These are phyloP conservation scores for Fusarium chaquense DNA, from an alignment of 2,329 filamentous ascomycete species.

Conservation along the genomic window DNA sequence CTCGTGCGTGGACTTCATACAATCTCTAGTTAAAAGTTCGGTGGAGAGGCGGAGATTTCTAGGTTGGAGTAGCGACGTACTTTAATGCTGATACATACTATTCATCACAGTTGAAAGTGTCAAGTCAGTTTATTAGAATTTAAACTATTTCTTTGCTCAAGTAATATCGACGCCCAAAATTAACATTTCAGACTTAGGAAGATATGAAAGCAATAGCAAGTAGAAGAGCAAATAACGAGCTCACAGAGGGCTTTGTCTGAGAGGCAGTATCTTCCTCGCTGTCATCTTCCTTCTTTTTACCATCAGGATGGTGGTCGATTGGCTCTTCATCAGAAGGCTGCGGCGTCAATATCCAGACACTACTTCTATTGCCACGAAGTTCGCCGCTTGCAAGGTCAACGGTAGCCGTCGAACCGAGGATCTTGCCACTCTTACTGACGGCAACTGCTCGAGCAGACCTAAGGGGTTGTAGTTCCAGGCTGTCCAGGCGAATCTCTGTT, in stretches of 20 bases:
- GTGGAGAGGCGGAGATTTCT: slow-evolving; percentile 10
- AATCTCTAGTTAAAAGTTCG: background rate
- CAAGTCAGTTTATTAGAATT: background rate
- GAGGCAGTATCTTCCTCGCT: slow-evolving; percentile 29
- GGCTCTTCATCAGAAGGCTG: slow-evolving; percentile 9
- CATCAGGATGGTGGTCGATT: background rate
- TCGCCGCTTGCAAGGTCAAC: slow-evolving; percentile 38
- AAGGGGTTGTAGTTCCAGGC: background rate
- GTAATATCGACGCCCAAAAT: background rate
- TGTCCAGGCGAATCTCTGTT: slow-evolving; percentile 30
- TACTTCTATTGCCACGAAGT: slow-evolving; percentile 40
- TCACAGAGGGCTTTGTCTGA: slow-evolving; percentile 5
- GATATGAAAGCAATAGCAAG: slow-evolving; percentile 22
- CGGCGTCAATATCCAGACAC: slow-evolving; percentile 28
- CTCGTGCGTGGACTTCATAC: slow-evolving; percentile 5
- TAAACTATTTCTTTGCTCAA: background rate
- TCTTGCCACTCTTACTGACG: slow-evolving; percentile 33
- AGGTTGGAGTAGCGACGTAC: background rate
- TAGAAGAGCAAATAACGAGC: slow-evolving; percentile 25
- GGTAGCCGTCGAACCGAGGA: slow-evolving; percentile 37
- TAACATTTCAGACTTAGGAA: background rate
- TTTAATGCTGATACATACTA: background rate
- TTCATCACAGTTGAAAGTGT: background rate
- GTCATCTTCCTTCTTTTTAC: background rate
- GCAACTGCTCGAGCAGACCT: slow-evolving; percentile 36